These are phyloP conservation scores for Cladophialophora immunda DNA, from an alignment of 2,329 filamentous ascomycete species.

Conservation along the genomic window DNA sequence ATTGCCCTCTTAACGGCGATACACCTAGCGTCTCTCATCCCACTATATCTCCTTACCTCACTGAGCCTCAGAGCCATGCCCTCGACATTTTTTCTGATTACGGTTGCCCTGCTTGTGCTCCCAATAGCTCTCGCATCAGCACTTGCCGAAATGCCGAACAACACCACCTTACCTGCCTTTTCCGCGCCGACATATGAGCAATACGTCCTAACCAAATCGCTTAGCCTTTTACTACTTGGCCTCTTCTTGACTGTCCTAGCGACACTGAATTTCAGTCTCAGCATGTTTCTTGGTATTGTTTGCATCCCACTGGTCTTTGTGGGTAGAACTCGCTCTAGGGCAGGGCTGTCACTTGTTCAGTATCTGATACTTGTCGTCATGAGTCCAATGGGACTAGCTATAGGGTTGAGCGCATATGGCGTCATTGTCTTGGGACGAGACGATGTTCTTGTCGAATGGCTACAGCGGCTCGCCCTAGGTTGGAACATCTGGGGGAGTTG, in stretches of 20 bases:
- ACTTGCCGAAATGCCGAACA: conserved; percentile 48
- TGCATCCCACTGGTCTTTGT: conserved; percentile 81
- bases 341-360: conserved; percentile 43
- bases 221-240: conserved; percentile 90
- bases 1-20: conserved; percentile 74
- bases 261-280: conserved; percentile 93
- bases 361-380: conserved; percentile 64
- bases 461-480: conserved; percentile 80
- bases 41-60: conserved; percentile 83
- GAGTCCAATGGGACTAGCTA: conserved; percentile 65
- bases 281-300: conserved; percentile 82
- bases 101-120: conserved; percentile 53
- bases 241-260: conserved; percentile 92
- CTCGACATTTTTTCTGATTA: conserved; percentile 62
- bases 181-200: conserved; percentile 29
- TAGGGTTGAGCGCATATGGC: conserved; percentile 58
- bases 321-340: conserved; percentile 42
- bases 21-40: conserved; percentile 80
- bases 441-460: conserved; percentile 61
- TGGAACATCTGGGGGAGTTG: conserved; percentile 92
- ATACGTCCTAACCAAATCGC: conserved; percentile 75
- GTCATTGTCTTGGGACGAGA: conserved; percentile 43
- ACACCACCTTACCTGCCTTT: conserved; percentile 66
- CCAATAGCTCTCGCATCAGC: conserved; percentile 54
- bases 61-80: conserved; percentile 48